Evolutionary conservation across 2,329 filamentous ascomycete species (phyloP).

Genomic region (Pyricularia sp.): DNA sequence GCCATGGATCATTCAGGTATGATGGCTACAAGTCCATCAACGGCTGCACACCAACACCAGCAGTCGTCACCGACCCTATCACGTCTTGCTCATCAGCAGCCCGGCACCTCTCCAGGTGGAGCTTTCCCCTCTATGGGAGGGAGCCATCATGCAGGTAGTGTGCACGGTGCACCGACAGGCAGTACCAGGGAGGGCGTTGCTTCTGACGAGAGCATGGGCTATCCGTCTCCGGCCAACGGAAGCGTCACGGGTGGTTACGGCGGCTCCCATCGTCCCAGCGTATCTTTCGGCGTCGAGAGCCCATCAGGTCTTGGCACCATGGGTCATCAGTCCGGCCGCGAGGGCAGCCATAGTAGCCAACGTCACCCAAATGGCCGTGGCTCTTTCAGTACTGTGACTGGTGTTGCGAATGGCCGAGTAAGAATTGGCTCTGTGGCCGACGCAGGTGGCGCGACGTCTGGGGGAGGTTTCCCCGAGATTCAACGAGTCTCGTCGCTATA

Average conservation of each 20-base stretch:
- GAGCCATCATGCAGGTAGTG: constrained; percentile 4
- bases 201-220: constrained; percentile 19
- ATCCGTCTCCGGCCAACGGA: constrained; percentile 17
- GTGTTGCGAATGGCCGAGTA: constrained; percentile 5
- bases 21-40: neutral
- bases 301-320: neutral
- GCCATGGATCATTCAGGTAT: neutral
- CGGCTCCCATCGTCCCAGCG: neutral
- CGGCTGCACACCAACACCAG: neutral
- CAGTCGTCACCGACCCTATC: neutral
- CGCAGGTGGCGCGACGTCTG: neutral
- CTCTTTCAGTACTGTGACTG: constrained; percentile 9
- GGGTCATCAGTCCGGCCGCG: neutral
- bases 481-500: constrained; percentile 14
- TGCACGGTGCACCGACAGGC: neutral
- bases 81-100: constrained; percentile 3
- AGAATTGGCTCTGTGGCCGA: neutral
- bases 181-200: constrained; percentile 9
- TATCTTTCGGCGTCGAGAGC: constrained; percentile 6
- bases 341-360: neutral
- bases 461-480: constrained; percentile 7
- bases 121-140: neutral
- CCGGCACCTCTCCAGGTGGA: constrained; percentile 6
- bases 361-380: neutral
- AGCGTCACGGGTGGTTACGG: neutral